Evolutionary conservation across 2,329 filamentous ascomycete species (phyloP).

Genomic region (Aspergillus sp.): DNA sequence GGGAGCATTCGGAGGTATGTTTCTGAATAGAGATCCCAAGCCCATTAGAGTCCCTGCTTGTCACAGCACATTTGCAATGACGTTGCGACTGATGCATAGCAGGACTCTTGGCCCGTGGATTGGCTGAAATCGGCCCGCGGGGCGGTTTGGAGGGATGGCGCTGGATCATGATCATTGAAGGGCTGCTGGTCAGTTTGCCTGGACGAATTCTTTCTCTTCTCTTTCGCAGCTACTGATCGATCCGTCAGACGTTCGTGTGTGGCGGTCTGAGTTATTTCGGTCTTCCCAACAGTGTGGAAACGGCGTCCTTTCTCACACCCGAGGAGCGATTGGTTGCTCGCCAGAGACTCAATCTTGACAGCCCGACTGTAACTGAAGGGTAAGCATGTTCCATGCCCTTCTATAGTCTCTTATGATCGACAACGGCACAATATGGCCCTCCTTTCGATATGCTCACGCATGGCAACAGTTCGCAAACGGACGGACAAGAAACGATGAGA

Average conservation of each 20-base stretch:
- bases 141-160: conserved; percentile 59
- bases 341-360: conserved; percentile 45
- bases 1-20: conserved; percentile 60
- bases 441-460: not conserved
- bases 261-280: conserved; percentile 53
- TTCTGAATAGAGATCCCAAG: not conserved
- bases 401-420: not conserved
- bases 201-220: not conserved
- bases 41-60: not conserved
- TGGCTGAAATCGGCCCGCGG: conserved; percentile 58
- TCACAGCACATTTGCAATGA: not conserved
- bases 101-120: conserved; percentile 60
- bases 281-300: conserved; percentile 57
- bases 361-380: conserved; percentile 27
- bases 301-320: conserved; percentile 54
- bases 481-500: conserved; percentile 49
- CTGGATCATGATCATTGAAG: conserved; percentile 64
- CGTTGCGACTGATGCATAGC: not conserved
- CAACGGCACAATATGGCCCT: not conserved
- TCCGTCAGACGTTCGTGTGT: conserved; percentile 52
- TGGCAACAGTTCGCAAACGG: conserved; percentile 15
- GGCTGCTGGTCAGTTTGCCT: conserved; percentile 34
- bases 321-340: conserved; percentile 54
- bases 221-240: not conserved
- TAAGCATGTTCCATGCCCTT: conserved; percentile 11